These are phyloP conservation scores for Phyllosticta ampelicida DNA, from an alignment of 2,329 filamentous ascomycete genomes.

Conservation along the genomic window DNA sequence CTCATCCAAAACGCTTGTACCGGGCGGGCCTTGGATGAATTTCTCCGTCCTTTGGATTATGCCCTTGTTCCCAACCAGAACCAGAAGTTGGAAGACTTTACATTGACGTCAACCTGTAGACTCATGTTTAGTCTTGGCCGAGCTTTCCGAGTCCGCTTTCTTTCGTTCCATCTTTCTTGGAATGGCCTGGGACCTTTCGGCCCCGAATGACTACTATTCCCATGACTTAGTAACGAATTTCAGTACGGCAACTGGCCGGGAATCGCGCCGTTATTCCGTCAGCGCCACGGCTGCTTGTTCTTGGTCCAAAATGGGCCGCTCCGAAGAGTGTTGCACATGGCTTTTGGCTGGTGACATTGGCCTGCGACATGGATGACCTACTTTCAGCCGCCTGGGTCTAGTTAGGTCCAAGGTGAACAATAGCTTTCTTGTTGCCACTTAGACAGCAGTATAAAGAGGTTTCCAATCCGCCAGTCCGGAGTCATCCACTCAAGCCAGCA, in stretches of 20 bases:
- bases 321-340: conserved; percentile 8
- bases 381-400: not conserved
- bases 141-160: not conserved
- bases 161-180: not conserved
- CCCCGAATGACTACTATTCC: not conserved
- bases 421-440: not conserved
- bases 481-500: not conserved
- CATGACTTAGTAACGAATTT: not conserved
- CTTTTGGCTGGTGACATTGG: conserved; percentile 4
- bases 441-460: conserved; percentile 1
- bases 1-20: not conserved
- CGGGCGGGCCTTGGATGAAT: not conserved
- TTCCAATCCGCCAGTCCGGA: not conserved
- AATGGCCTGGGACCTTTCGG: not conserved
- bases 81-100: not conserved
- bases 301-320: not conserved
- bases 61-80: not conserved
- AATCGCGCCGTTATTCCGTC: not conserved
- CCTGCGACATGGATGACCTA: conserved; percentile 8
- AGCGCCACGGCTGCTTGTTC: not conserved
- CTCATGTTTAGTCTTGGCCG: not conserved
- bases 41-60: not conserved
- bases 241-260: not conserved
- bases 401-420: not conserved
- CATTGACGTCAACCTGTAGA: not conserved